A percentile compares a stretch with the other conserved stretches of the same genome.
These are phyloP conservation scores for Penicillium glabrum DNA, from an alignment of 2,329 filamentous ascomycete genomes.

Conservation along the genomic window DNA sequence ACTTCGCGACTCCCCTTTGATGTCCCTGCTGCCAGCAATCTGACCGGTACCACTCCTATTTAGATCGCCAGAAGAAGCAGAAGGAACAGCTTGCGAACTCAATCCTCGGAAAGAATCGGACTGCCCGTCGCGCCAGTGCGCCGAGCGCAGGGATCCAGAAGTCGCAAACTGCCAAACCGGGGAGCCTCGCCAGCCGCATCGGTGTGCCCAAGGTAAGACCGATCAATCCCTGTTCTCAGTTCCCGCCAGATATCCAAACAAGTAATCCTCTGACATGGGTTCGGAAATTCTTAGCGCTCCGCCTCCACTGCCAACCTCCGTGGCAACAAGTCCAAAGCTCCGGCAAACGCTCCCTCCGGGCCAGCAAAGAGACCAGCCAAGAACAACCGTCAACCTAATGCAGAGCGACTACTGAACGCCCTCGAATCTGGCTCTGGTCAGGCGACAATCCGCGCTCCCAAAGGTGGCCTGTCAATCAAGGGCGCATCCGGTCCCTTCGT, in stretches of 20 bases:
- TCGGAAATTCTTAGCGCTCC: neutral
- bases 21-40: constrained; percentile 6
- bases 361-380: constrained; percentile 24
- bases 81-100: constrained; percentile 59
- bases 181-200: constrained; percentile 59
- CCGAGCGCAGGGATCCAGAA: constrained; percentile 45
- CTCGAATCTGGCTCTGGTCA: constrained; percentile 30
- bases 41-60: constrained; percentile 5
- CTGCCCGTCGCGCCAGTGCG: constrained; percentile 46
- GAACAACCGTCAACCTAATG: constrained; percentile 35
- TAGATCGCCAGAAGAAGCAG: constrained; percentile 56
- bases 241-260: constrained; percentile 34
- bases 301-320: constrained; percentile 30
- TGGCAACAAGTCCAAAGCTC: constrained; percentile 39
- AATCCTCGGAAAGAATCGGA: constrained; percentile 54
- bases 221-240: neutral
- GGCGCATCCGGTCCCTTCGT: constrained; percentile 56
- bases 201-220: constrained; percentile 56
- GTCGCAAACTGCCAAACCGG: constrained; percentile 45
- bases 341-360: constrained; percentile 21
- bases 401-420: constrained; percentile 33
- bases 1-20: constrained; percentile 3
- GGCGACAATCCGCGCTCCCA: constrained; percentile 32
- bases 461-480: constrained; percentile 53
- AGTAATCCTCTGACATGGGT: neutral